A percentile compares a stretch with the other conserved stretches of the same genome.
Conservation (phyloP, 495 filamentous ascomycete species). For the Annulohypoxylon nitens region DNA sequence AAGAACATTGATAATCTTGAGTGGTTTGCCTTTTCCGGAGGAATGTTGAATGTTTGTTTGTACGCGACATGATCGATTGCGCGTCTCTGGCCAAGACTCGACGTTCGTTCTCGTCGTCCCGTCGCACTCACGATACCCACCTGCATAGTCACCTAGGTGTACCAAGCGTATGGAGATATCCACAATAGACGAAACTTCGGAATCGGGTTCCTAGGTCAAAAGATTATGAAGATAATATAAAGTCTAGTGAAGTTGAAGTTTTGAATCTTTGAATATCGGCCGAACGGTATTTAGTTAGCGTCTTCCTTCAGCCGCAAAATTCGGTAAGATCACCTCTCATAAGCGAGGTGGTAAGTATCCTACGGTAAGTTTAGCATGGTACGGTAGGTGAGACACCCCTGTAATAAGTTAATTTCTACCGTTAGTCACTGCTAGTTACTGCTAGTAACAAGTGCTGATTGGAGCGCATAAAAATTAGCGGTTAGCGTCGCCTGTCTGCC, state of each 20-base stretch:
- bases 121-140: no score
- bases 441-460: slow-evolving; percentile 20
- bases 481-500: background rate
- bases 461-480: slow-evolving; percentile 33
- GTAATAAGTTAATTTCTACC: background rate
- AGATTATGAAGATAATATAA: background rate
- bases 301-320: slow-evolving; percentile 24
- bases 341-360: background rate
- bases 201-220: background rate
- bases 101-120: no score
- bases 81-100: no score
- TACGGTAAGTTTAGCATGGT: background rate
- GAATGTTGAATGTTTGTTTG: no score
- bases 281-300: slow-evolving; percentile 1
- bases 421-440: no score
- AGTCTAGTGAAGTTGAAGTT: background rate
- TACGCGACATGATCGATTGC: no score
- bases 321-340: background rate
- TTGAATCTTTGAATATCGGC: background rate
- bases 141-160: no score
- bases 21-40: no score
- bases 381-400: slow-evolving; percentile 13
- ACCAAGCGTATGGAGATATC: background rate
- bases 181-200: background rate
- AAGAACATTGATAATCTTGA: no score